Percentiles rank a stretch among this genome's conserved stretches.
Evolutionary conservation across 2,329 filamentous ascomycete genomes (phyloP).

Genomic region (Apiospora arundinis): DNA sequence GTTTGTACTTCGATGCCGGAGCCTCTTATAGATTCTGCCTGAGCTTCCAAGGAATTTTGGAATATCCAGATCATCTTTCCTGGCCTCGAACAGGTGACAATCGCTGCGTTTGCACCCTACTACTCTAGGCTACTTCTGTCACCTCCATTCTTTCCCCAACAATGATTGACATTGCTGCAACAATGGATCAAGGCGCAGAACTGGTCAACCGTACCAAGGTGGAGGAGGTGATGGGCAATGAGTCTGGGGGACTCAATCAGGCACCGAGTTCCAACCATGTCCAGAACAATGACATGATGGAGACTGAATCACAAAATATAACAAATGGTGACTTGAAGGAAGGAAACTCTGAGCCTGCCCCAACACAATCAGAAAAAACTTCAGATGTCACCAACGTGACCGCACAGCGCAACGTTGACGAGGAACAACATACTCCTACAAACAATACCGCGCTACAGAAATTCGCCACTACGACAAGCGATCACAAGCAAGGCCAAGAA

Average conservation of each 20-base stretch:
- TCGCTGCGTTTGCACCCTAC: not conserved
- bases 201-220: not conserved
- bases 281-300: not conserved
- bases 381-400: not conserved
- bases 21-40: not conserved
- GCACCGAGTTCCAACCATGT: not conserved
- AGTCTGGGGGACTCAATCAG: not conserved
- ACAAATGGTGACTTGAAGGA: not conserved
- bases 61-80: not conserved
- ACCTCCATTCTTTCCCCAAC: not conserved
- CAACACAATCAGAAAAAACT: not conserved
- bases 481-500: not conserved
- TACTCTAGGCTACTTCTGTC: no score
- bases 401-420: not conserved
- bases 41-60: not conserved
- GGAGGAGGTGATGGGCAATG: not conserved
- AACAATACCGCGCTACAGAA: not conserved
- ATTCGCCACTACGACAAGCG: not conserved
- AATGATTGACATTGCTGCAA: not conserved
- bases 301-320: not conserved
- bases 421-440: not conserved
- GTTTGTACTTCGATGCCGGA: not conserved
- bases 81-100: not conserved
- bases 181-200: not conserved
- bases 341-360: not conserved